Percentiles rank a stretch among this genome's conserved stretches.
These are phyloP conservation scores for Ostreobium quekettii DNA, from an alignment of 139 green algal genomes.

Conservation along the genomic window DNA sequence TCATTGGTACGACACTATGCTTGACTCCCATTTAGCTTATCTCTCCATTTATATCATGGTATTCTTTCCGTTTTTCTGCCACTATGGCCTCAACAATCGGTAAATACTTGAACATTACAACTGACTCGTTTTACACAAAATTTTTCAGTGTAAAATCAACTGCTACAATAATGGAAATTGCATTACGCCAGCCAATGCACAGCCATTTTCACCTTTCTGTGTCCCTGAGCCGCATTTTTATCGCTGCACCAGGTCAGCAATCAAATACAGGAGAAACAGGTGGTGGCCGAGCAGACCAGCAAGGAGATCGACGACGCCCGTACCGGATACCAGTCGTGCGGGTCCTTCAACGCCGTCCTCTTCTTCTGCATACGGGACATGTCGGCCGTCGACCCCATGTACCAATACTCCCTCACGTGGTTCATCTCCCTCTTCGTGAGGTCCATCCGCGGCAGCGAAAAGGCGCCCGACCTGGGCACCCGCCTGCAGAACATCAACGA, in stretches of 20 bases:
- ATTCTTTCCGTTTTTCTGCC: no score
- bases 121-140: no score
- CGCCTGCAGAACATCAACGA: constrained; percentile 21
- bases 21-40: no score
- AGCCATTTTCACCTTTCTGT: no score
- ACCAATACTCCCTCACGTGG: constrained; percentile 48
- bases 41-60: no score
- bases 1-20: no score
- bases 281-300: constrained; percentile 45
- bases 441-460: constrained; percentile 20
- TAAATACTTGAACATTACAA: no score
- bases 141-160: no score
- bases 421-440: constrained; percentile 47
- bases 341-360: constrained; percentile 45
- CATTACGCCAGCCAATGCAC: no score
- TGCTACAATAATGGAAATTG: no score
- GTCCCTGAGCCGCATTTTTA: background rate
- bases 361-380: constrained; percentile 66
- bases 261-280: constrained; percentile 64
- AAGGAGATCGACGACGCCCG: constrained; percentile 48
- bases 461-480: constrained; percentile 15
- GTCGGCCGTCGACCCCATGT: constrained; percentile 42
- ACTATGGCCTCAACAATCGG: no score
- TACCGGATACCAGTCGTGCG: constrained; percentile 40
- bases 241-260: constrained; percentile 25